A percentile compares a stretch with the other conserved stretches of the same genome.
Conservation (phyloP, 257 asterid genomes). For the Cruciata laevipes region DNA sequence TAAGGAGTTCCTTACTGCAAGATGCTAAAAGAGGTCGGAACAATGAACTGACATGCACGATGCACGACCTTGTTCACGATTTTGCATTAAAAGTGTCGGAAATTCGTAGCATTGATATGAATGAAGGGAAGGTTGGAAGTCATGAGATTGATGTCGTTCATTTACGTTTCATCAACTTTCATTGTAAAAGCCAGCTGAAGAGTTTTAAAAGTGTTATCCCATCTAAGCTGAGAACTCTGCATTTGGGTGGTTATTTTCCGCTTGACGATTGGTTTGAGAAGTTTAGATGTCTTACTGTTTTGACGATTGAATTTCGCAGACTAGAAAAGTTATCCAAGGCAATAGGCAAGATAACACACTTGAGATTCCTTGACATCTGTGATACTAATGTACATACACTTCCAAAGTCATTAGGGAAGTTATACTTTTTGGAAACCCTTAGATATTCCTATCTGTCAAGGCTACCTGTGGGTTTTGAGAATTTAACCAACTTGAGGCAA, state of each 20-base stretch:
- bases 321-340: slow-evolving; percentile 6
- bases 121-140: background rate
- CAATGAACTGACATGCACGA: slow-evolving; percentile 15
- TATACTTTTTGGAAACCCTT: slow-evolving; percentile 17
- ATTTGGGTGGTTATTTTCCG: background rate
- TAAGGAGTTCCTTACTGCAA: slow-evolving; percentile 22
- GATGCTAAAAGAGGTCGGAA: slow-evolving; percentile 1
- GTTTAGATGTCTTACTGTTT: slow-evolving; percentile 5
- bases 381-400: background rate
- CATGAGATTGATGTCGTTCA: background rate
- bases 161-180: background rate
- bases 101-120: background rate
- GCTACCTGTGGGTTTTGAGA: slow-evolving; percentile 2
- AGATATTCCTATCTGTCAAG: slow-evolving; percentile 6
- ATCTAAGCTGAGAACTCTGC: slow-evolving; percentile 6
- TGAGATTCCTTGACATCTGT: slow-evolving; percentile 13
- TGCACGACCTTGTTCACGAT: slow-evolving; percentile 35
- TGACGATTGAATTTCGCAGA: background rate
- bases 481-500: slow-evolving; percentile 20
- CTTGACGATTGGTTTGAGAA: background rate
- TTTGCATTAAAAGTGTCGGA: slow-evolving; percentile 10
- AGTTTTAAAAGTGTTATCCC: background rate
- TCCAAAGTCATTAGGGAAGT: slow-evolving; percentile 11
- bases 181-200: background rate
- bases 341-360: slow-evolving; percentile 10